Base-by-base conservation (phyloP, 2,329 filamentous ascomycete species). In the Scedosporium dehoogii region DNA sequence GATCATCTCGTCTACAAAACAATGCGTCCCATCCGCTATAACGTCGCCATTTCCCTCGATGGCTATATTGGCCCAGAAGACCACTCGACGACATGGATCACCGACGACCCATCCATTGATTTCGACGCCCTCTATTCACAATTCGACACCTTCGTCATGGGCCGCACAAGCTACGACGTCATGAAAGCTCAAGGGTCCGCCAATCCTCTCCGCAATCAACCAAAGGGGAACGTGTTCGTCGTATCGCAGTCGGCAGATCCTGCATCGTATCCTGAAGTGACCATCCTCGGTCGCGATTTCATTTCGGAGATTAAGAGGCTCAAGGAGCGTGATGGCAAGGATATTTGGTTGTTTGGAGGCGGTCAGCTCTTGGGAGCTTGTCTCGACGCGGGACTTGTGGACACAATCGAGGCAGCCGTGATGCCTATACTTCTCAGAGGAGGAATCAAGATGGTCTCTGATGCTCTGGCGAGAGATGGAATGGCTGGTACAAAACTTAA, bases 341-440 rank as follows among this genome's bases (percentile, higher is more conserved):
- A 73, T 42, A 69, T 74, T 5, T 75, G 74, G 74, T 66, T 75
- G 0, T 73, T 75, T 70, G 74, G 73, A 6, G 73, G 73, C 0
- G 70, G 69, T 0, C 61, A 65, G 51, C 64, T 76, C 21, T 71
- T 69, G 25, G 62, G 67, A 9, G 60, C 65, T n/a, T 70, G 69
- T 29, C 61, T 75, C 5, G 65, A 67, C 9, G 69, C 68, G 5
- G 67, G 68, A 3, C 58, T 75, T 25, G 62, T 75, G 18, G 72
- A 74, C 27, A 63, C 66, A 0, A 60, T 74, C 3, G 73, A 75
- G 64, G 65, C 65, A 29, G 68, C 70, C 6, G 62, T 70, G 25
- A 70, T 71, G 65, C 70, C 70, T 9, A 68, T 67, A 9, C 51
- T 70, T 21, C 62, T 70, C 16, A 63, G 65, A 14, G 56, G 65